Evolutionary conservation across 1,139 yeast species (phyloP), one percentile per base, ranked within the genome.

Genomic region (Pichia sp.): DNA sequence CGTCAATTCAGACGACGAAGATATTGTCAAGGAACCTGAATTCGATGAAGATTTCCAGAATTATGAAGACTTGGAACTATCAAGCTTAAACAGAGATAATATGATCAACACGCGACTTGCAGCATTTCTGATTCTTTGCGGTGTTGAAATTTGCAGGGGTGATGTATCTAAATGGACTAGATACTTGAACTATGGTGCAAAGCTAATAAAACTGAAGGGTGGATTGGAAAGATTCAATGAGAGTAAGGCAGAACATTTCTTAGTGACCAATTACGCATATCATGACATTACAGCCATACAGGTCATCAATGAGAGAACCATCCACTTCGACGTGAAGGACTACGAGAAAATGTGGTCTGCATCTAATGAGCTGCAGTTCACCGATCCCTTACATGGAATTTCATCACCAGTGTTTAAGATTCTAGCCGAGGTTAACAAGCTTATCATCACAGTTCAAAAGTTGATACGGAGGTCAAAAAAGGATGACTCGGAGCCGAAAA

Each of bases 221-320:
- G 87, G 86, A 0, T 60, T 76, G 29, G 53, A 51, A 35, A 58
- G 49, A 33, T 69, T 74, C 45, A 69, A 69, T 40, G 66, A 66
- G 41, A 64, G 67, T 45, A 64, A 63, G 33, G 74, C 73, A 53
- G 74, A 72, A 45, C 76, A 78, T 43, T 84, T 91, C 83, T 63
- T 84, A 38, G 74, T 81, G 19, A 74, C 86, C n/a, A 82, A 79
- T 55, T 84, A 80, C 59, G 86, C 87, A 1, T 84, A 83, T 52
- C 94, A 84, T 55, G 94, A 83, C 52, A 69, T 84, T 27, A 63
- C 81, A 45, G 77, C 91, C 1, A 69, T 78, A 35, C 72, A 82
- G 12, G 67, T 60, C 3, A 66, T 56, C 5, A 63, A 69, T 34
- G 74, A 72, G 37, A 53, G 78, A 33, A 77, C 77, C 1, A 67